Conservation (phyloP, 2,329 filamentous ascomycete species). For the Lojkania enalia region DNA sequence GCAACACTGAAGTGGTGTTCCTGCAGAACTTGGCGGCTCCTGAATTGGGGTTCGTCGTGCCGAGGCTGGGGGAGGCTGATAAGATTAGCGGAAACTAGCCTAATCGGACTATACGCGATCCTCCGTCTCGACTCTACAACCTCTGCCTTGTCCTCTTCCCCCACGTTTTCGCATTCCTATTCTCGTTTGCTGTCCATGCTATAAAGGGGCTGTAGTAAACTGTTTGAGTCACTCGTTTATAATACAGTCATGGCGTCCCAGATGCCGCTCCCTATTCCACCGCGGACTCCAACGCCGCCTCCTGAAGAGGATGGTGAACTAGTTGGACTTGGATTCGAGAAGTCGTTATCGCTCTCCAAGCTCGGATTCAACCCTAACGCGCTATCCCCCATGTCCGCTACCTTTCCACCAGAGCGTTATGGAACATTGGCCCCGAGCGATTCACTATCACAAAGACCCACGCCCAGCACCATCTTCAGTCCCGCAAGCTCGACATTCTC, state of each 20-base stretch:
- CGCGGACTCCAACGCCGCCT: conserved; percentile 67
- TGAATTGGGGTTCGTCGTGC: not conserved
- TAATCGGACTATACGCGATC: not conserved
- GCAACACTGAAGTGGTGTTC: not conserved
- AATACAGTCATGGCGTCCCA: conserved; percentile 59
- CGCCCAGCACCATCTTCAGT: conserved; percentile 37
- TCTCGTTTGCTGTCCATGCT: conserved; percentile 9
- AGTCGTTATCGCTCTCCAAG: conserved; percentile 28
- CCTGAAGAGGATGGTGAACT: conserved; percentile 46
- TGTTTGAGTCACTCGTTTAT: conserved; percentile 26
- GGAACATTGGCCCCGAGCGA: conserved; percentile 39
- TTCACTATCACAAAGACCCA: conserved; percentile 39
- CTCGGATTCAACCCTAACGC: conserved; percentile 37
- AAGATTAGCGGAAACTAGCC: not conserved
- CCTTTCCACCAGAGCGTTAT: conserved; percentile 42
- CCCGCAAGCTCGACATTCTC: conserved; percentile 41
- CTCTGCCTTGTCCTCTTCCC: conserved; percentile 5
- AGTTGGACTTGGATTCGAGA: conserved; percentile 40
- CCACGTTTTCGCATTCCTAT: not conserved
- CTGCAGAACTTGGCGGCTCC: not conserved
- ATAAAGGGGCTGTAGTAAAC: conserved; percentile 12
- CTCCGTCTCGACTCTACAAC: not conserved
- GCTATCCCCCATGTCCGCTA: conserved; percentile 46
- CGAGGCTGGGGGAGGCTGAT: too few species aligned
- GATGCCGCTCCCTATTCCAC: conserved; percentile 62